phyloP scores from a whole-genome alignment of 1,284 basidiomycete genomes.

The Boletus smithii region DNA sequence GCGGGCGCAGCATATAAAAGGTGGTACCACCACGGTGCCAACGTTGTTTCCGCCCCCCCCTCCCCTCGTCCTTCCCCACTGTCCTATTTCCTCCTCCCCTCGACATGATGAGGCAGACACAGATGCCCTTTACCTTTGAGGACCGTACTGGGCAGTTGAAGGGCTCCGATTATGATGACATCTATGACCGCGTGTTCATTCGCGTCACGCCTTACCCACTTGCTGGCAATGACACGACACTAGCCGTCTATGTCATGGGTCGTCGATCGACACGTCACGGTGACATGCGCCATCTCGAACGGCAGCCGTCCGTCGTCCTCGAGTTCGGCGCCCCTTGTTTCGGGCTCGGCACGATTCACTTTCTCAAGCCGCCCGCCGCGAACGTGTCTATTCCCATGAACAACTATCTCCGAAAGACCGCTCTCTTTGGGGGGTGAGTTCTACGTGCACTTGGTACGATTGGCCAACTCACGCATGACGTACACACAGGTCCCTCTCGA shows the following conservation, averaged over 20 bases:
- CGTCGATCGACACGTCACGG: slow-evolving; percentile 57
- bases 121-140: slow-evolving; percentile 58
- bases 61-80: neutral
- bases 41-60: neutral
- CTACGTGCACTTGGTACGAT: no score
- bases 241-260: slow-evolving; percentile 57
- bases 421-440: slow-evolving; percentile 59
- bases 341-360: slow-evolving; percentile 55
- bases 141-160: slow-evolving; percentile 61
- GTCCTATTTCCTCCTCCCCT: neutral
- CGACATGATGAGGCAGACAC: slow-evolving; percentile 21
- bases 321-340: slow-evolving; percentile 52
- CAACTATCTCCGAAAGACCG: slow-evolving; percentile 57
- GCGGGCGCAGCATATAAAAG: slow-evolving; percentile 25
- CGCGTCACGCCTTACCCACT: slow-evolving; percentile 50
- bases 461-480: no score
- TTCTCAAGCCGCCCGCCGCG: slow-evolving; percentile 38
- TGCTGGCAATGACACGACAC: slow-evolving; percentile 29
- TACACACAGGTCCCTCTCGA: slow-evolving; percentile 54
- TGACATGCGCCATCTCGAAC: slow-evolving; percentile 48
- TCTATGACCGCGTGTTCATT: slow-evolving; percentile 69
- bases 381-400: slow-evolving; percentile 51
- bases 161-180: slow-evolving; percentile 64
- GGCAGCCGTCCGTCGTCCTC: slow-evolving; percentile 51
- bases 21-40: slow-evolving; percentile 1